Evolutionary conservation across 2,329 filamentous ascomycete species (phyloP), one percentile per base, ranked within the genome.

Genomic region (Talaromyces sp.): DNA sequence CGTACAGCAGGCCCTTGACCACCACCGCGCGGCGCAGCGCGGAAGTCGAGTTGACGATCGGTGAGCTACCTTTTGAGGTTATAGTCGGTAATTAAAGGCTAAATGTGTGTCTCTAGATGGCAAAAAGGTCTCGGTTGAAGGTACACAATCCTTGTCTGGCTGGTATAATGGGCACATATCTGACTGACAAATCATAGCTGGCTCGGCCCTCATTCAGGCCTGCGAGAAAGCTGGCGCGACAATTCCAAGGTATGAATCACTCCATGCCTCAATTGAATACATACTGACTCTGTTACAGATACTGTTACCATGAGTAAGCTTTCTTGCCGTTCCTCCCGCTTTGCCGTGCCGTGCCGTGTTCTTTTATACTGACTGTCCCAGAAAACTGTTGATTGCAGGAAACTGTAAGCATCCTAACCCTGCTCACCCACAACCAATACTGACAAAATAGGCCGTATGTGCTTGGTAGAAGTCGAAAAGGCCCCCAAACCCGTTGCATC

Each of bases 81-180:
- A 28, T 23, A 31, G 1, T 31, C 23, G 16, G 34, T 28, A 6
- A 30, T 4, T 30, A 1, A 16, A 16, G 56, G 18, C 60, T 62
- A 52, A 62, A n/a, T 42, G 30, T 66, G 27, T 44, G 62, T 65
- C 65, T 68, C 52, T 75, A 93, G 94, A 99, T 87, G 95, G 94
- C 76, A 96, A 96, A 84, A 96, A 97, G 81, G 89, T 99, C 61
- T 96, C 92, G 66, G 92, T 99, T 77, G 92, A 97, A 90, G 92
- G 92, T 96, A 88, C 67, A 68, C 6, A 12, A n/a, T 27, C 23
- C 8, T 18, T 5, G 3, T 27, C 33, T 27, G 31, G 34, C 28
- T 50, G 28, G 31, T 14, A 14, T 44, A 14, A 36, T n/a, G 27
- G 12, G 33, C n/a, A 14, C 57, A 60, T 53, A 60, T 58, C 47